phyloP scores from a whole-genome alignment of 768 basidiomycete species.

The Hericium erinaceus region DNA sequence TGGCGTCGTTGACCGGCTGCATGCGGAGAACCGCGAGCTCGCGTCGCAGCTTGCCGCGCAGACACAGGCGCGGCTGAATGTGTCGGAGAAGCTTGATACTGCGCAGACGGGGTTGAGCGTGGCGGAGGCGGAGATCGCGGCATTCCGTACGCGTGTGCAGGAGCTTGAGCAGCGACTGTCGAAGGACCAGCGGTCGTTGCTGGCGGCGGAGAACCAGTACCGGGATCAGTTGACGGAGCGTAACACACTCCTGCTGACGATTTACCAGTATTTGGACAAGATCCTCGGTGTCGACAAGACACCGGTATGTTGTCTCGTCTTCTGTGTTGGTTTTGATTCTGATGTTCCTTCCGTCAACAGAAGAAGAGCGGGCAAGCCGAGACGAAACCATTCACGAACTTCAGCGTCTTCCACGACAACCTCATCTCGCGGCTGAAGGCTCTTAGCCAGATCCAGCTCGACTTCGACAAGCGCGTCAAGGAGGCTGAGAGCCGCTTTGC shows the following conservation, averaged over 20 bases:
- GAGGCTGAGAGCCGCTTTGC: background rate
- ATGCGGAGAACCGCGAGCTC: conserved; percentile 75
- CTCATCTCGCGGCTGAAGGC: conserved; percentile 80
- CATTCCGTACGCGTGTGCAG: conserved; percentile 48
- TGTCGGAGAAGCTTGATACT: conserved; percentile 83
- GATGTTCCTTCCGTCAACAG: conserved; percentile 25
- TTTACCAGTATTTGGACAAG: conserved; percentile 93
- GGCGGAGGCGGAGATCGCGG: conserved; percentile 58
- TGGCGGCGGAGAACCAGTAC: conserved; percentile 70
- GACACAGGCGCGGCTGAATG: conserved; percentile 78
- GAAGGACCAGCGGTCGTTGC: conserved; percentile 70
- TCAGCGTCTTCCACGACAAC: conserved; percentile 89
- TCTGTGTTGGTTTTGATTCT: too few species aligned
- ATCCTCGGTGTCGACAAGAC: conserved; percentile 86
- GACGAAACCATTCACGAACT: conserved; percentile 91
- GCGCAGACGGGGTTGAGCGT: conserved; percentile 51
- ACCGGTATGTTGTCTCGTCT: conserved; percentile 46
- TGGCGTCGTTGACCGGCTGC: conserved; percentile 59
- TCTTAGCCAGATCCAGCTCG: conserved; percentile 72
- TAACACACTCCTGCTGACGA: conserved; percentile 83
- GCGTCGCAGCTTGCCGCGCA: conserved; percentile 71
- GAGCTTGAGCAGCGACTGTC: conserved; percentile 75
- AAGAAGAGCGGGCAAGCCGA: conserved; percentile 71
- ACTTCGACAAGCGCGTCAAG: conserved; percentile 61
- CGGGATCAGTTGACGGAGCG: conserved; percentile 90